phyloP scores from a whole-genome alignment of 345 rosid genomes.

The Brassica nigra region DNA sequence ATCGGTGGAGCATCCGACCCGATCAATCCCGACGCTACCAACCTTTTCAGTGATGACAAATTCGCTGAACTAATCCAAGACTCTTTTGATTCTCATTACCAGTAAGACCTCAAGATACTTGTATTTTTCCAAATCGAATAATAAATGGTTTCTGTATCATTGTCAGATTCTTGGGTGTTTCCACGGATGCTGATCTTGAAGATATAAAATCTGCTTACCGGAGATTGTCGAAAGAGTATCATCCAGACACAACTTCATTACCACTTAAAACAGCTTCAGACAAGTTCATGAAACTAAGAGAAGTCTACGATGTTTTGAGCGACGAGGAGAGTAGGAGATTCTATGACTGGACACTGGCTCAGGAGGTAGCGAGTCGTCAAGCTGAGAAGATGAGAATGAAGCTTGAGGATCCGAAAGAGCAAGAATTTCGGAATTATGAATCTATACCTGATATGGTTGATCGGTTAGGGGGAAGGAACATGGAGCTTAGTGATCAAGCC shows the following conservation, averaged over 20 bases:
- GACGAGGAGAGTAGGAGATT: conserved; percentile 65
- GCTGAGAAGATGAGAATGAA: conserved; percentile 76
- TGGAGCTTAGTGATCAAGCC: conserved; percentile 82
- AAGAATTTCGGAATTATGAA: conserved; percentile 48
- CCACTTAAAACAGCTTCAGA: conserved; percentile 82
- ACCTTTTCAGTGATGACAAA: conserved; percentile 45
- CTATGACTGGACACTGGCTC: conserved; percentile 93
- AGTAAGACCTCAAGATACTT: conserved; percentile 44
- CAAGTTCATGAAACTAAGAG: conserved; percentile 76
- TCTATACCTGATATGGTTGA: conserved; percentile 83
- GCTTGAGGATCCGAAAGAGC: conserved; percentile 69
- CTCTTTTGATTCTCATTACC: conserved; percentile 88
- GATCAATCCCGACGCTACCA: conserved; percentile 32
- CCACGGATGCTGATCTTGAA: conserved; percentile 73
- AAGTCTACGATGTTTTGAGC: conserved; percentile 67
- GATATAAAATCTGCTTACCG: conserved; percentile 90
- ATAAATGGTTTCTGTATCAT: background rate
- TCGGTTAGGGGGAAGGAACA: conserved; percentile 78
- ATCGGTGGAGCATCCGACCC: conserved; percentile 55
- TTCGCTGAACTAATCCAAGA: conserved; percentile 78
- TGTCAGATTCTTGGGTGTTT: conserved; percentile 74
- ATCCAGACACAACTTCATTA: conserved; percentile 91
- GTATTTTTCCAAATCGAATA: background rate
- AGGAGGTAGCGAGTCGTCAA: conserved; percentile 80
- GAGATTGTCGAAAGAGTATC: conserved; percentile 85